Base-by-base conservation (phyloP, 495 filamentous ascomycete species). In the Penicillium roqueforti region DNA sequence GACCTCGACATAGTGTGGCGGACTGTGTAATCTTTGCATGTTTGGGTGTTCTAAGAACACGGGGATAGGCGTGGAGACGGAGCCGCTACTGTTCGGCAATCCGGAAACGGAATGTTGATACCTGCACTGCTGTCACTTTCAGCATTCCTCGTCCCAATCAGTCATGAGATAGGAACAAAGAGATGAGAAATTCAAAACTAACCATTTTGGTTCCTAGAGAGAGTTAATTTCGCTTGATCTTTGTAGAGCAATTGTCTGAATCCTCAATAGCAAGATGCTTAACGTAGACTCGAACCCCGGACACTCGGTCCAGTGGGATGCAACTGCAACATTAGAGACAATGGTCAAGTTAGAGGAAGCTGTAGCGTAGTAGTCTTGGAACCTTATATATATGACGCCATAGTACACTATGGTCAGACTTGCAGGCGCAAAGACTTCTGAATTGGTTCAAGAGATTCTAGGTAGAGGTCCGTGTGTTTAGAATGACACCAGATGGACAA, bases 311-410 rank as follows among this genome's bases (percentile, higher is more conserved):
- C 25, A 32, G 14, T 47, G 55, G 58, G 39, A 62, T 59, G 64
- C 61, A 65, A 67, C 61, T 65, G 64, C 56, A 67, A 67, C 64
- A 52, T 39, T 65, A 28, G 36, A 57, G 40, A 67, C 61, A 67
- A 65, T 67, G 39, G 50, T 50, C 44, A 53, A 59, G 58, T 62
- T 53, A 16, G 20, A 57, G 6, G 61, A 60, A 56, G 42, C 46
- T 36, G 25, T 16, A 60, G 32, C 44, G 61, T 67, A 45, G 56
- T 20, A 65, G 29, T 16, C 32, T 16, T 36, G 5, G n/a, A 36
- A 36, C 14, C n/a, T 36, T 36, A 6, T 16, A n/a, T 3, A 36
- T 32, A 55, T 65, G 61, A 65, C 59, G 53, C 36, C 44, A 59
- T 46, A 28, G 47, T 20, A 37, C n/a, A 7, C 32, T 36, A 9